phyloP scores from a whole-genome alignment of 2,329 filamentous ascomycete species.

The Xylariales sp. region DNA sequence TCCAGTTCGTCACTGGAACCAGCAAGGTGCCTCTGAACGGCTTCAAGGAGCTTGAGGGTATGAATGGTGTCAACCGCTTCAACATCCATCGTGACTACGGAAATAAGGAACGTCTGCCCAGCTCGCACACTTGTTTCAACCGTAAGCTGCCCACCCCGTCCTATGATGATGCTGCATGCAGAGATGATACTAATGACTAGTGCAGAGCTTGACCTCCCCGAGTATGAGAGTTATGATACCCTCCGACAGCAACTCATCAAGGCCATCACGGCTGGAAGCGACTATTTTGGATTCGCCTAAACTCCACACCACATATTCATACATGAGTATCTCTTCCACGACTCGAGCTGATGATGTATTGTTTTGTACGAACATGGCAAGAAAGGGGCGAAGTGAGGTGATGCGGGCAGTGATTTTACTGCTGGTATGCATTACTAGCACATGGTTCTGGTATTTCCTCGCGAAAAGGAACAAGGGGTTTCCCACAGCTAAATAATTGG shows the following conservation, averaged over 20 bases:
- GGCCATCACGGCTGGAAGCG: slow-evolving; percentile 95
- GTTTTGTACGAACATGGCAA: slow-evolving; percentile 9
- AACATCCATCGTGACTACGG: slow-evolving; percentile 98
- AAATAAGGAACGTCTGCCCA: slow-evolving; percentile 90
- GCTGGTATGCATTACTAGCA: too few relatives aligned
- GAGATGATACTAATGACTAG: slow-evolving; percentile 28
- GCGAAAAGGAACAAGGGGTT: slow-evolving; percentile 4
- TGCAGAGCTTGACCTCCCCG: slow-evolving; percentile 90
- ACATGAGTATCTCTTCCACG: slow-evolving; percentile 1
- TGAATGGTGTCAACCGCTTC: slow-evolving; percentile 97
- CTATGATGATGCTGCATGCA: neutral
- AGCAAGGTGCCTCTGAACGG: slow-evolving; percentile 97
- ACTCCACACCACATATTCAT: neutral
- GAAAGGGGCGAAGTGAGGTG: slow-evolving; percentile 4
- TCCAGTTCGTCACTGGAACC: slow-evolving; percentile 97
- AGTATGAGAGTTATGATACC: slow-evolving; percentile 94
- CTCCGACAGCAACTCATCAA: slow-evolving; percentile 85
- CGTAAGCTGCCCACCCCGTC: slow-evolving; percentile 64
- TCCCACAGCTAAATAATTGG: slow-evolving; percentile 6
- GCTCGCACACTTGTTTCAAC: slow-evolving; percentile 98
- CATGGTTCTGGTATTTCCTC: too few relatives aligned
- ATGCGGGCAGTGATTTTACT: too few relatives aligned
- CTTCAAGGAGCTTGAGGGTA: slow-evolving; percentile 98
- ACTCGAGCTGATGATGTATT: slow-evolving; percentile 9
- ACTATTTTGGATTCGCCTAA: slow-evolving; percentile 96